Conservation (phyloP, 768 basidiomycete genomes). For the Leucocoprinus birnbaumii region DNA sequence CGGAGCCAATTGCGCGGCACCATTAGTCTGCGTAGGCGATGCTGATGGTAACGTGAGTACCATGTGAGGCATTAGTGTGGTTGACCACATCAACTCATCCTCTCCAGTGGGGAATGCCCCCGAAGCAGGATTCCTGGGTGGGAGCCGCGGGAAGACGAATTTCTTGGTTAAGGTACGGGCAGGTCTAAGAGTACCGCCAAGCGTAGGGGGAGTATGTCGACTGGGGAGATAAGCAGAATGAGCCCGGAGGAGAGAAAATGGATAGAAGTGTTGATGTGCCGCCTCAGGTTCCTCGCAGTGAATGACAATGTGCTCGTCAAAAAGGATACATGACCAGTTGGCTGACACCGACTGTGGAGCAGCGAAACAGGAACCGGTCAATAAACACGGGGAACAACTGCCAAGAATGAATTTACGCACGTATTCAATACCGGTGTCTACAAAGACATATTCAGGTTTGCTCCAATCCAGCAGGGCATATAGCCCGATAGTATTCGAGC, state of each 20-base stretch:
- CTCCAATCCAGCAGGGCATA: slow-evolving; percentile 69
- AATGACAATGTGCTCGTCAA: slow-evolving; percentile 64
- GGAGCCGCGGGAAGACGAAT: slow-evolving; percentile 43
- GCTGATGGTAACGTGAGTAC: slow-evolving; percentile 3
- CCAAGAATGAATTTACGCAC: slow-evolving; percentile 38
- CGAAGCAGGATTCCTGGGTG: background rate
- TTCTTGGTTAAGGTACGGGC: slow-evolving; percentile 46
- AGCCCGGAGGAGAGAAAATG: slow-evolving; percentile 37
- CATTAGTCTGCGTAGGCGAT: slow-evolving; percentile 3
- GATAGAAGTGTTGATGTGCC: slow-evolving; percentile 71
- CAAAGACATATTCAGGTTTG: slow-evolving; percentile 62
- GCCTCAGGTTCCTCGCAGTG: slow-evolving; percentile 69
- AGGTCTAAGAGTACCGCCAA: slow-evolving; percentile 39
- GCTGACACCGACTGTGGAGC: slow-evolving; percentile 52
- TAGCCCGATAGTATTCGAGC: slow-evolving; percentile 52
- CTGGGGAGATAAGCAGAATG: slow-evolving; percentile 26
- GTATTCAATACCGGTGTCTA: slow-evolving; percentile 73
- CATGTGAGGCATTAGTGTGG: slow-evolving; percentile 8
- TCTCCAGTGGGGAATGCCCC: background rate
- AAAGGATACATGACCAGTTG: slow-evolving; percentile 77
- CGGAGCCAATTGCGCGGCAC: background rate
- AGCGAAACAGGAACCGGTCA: slow-evolving; percentile 3
- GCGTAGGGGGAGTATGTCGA: slow-evolving; percentile 32
- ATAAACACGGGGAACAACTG: background rate
- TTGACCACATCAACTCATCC: slow-evolving; percentile 7